Base-by-base conservation (phyloP, 208 protist genomes). In the Leishmania mexicana region DNA sequence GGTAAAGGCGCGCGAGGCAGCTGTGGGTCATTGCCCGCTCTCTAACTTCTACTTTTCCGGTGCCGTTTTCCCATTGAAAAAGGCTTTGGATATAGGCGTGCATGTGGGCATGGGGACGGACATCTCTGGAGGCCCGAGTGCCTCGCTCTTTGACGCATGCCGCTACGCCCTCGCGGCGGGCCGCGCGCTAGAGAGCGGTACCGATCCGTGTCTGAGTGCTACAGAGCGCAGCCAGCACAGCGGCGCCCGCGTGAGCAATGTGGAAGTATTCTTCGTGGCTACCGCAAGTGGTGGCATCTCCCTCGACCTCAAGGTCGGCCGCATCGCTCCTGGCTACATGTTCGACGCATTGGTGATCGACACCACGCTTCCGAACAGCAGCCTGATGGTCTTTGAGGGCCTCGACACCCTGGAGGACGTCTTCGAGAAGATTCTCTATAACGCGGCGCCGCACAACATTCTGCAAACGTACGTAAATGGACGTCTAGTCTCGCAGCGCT, bases 41-140 rank as follows among this genome's bases (percentile, higher is more conserved):
- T 98, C 96, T 10, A 99, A 99, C 84, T 93, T 97, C 60, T 95
- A 94, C 87, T 96, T 98, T 83, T 81, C 86, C 28, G 87, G 90
- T 53, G 95, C 93, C 10, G 88, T 96, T 10, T 96, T 96, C 58
- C 88, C 90, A 10, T 72, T 98, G 11, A 75, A 81, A 49, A 86
- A 87, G 79, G 86, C 92, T 53, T 81, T 97, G 45, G 79, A 96
- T 31, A 87, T 81, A 45, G 91, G 90, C 35, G 40, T 99, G 28
- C 94, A 95, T 51, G 96, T 99, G 3, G 93, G 94, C 17, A 87
- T 99, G 58, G 98, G 97, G 6, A 99, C 98, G 2, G 98, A 99
- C 84, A 89, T 99, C 24, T 89, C 96, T 40, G 98, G 96, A 60
- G 98, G 98, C 17, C 92, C 89, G 49, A 90, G 81, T 58, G 81